A percentile compares a stretch with the other conserved stretches of the same genome.
These are phyloP conservation scores for Larix sibirica DNA, from an alignment of 83 land plant genomes.

Conservation along the genomic window DNA sequence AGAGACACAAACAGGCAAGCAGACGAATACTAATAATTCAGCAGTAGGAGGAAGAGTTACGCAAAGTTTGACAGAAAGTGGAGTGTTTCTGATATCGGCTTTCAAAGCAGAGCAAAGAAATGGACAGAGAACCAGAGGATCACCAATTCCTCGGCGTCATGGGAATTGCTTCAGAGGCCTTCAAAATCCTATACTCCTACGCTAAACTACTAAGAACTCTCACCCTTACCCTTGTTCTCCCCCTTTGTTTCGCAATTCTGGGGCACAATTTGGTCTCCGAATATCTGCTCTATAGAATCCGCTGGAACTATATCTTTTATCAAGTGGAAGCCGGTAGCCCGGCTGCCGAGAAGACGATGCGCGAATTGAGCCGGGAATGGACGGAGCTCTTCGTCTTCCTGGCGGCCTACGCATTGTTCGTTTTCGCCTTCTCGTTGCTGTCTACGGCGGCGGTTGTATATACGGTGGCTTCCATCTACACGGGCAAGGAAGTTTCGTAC, in stretches of 20 bases:
- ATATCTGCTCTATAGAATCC: slow-evolving; percentile 24
- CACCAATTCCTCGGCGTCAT: slow-evolving; percentile 15
- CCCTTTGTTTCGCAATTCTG: slow-evolving; percentile 61
- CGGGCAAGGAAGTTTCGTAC: slow-evolving; percentile 29
- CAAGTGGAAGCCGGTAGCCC: slow-evolving; percentile 2
- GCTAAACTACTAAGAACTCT: slow-evolving; percentile 44
- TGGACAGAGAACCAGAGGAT: background rate
- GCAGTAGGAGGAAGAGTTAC: too few relatives aligned
- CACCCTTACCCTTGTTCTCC: slow-evolving; percentile 61
- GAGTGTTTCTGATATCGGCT: too few relatives aligned
- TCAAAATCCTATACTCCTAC: slow-evolving; percentile 39
- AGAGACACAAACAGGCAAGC: too few relatives aligned
- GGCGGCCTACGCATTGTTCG: slow-evolving; percentile 21
- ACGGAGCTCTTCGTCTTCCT: slow-evolving; percentile 13
- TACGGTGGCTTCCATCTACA: slow-evolving; percentile 52
- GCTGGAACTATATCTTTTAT: slow-evolving; percentile 1
- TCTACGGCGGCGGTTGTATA: slow-evolving; percentile 51
- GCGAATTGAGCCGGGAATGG: slow-evolving; percentile 14
- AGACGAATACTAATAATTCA: too few relatives aligned
- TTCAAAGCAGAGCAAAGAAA: too few relatives aligned
- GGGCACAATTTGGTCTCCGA: slow-evolving; percentile 20
- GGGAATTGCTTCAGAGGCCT: slow-evolving; percentile 52
- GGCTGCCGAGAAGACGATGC: slow-evolving; percentile 2
- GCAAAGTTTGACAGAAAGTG: too few relatives aligned
- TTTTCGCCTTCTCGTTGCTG: slow-evolving; percentile 40